phyloP scores from a whole-genome alignment of 1,284 basidiomycete genomes.

The Ganoderma leucocontextum region DNA sequence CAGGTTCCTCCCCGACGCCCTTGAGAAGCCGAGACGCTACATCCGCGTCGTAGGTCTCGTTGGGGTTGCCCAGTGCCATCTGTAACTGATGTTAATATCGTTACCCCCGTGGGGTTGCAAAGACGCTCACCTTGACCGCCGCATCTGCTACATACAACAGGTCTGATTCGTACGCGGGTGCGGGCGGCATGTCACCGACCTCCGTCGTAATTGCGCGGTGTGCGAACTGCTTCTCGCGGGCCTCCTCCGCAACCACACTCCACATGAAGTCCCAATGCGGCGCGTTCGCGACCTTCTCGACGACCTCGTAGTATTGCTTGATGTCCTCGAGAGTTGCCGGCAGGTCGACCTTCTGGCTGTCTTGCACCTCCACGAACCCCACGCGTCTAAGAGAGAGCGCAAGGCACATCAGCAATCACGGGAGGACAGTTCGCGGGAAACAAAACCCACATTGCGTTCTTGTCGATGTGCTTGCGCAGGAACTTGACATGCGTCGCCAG shows the following conservation, averaged over 20 bases:
- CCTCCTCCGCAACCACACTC: conserved; percentile 74
- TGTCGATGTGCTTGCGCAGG: conserved; percentile 83
- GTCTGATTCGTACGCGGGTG: conserved; percentile 45
- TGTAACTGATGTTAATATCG: conserved; percentile 38
- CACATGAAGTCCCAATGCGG: conserved; percentile 79
- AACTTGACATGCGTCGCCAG: conserved; percentile 81
- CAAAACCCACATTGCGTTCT: conserved; percentile 78
- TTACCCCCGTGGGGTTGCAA: not conserved
- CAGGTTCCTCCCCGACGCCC: conserved; percentile 58
- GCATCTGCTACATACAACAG: conserved; percentile 65
- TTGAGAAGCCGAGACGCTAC: conserved; percentile 64
- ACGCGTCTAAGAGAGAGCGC: conserved; percentile 54
- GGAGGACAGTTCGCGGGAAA: not conserved
- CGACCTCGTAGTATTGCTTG: conserved; percentile 54
- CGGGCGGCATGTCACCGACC: conserved; percentile 48
- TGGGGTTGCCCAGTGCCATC: conserved; percentile 82
- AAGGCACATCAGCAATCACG: conserved; percentile 4
- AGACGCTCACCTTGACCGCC: conserved; percentile 68
- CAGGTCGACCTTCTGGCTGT: conserved; percentile 48
- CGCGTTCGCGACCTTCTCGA: conserved; percentile 50
- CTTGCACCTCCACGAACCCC: conserved; percentile 58
- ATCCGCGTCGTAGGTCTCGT: conserved; percentile 69
- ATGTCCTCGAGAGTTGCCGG: conserved; percentile 59
- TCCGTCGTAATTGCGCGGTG: conserved; percentile 63
- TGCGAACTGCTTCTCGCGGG: conserved; percentile 74